phyloP scores from a whole-genome alignment of 441 rosid species.

The Monsonia emarginata region DNA sequence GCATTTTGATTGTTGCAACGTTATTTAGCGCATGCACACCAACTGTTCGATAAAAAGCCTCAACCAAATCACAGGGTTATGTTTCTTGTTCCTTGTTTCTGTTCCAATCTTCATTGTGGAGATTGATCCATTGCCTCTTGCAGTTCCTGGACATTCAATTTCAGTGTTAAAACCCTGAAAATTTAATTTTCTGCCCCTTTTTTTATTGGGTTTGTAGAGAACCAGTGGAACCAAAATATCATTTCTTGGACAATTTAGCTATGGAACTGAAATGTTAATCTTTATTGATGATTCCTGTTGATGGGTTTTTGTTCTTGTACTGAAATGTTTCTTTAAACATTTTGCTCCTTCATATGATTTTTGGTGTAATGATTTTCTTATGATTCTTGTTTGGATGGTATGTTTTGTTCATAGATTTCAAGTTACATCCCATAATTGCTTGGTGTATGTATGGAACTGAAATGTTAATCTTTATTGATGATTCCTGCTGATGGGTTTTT shows the following conservation, averaged over 20 bases:
- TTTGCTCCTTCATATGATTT: no score
- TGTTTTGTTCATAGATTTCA: not conserved
- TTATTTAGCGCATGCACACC: not conserved
- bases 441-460: no score
- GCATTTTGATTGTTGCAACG: not conserved
- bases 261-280: not conserved
- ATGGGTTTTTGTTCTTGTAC: no score
- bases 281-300: no score
- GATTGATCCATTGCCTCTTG: not conserved
- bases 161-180: not conserved
- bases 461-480: no score
- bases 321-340: no score
- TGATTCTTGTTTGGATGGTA: not conserved
- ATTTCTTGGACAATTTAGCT: not conserved
- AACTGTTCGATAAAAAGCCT: conserved; percentile 2
- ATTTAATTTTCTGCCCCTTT: not conserved
- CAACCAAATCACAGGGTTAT: not conserved
- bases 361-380: not conserved
- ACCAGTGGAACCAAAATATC: not conserved
- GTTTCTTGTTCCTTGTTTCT: not conserved
- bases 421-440: no score
- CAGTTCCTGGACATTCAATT: not conserved
- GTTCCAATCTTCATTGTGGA: not conserved
- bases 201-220: not conserved
- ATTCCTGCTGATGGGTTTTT: no score